These are phyloP conservation scores for Spinacia oleracea DNA, from an alignment of 179 eudicot genomes.

Conservation along the genomic window DNA sequence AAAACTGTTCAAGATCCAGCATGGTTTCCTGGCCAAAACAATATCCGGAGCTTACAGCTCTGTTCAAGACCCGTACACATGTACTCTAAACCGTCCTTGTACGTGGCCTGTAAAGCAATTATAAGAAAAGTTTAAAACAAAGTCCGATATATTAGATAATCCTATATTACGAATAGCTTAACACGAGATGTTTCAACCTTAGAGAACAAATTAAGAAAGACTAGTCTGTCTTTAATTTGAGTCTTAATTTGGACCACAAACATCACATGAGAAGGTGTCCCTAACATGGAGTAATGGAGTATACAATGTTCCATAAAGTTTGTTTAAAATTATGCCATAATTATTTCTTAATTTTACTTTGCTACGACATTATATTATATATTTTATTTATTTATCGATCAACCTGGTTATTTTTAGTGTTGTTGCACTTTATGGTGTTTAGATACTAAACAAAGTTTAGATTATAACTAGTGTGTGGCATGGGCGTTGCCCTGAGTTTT, in stretches of 20 bases:
- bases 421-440: constrained; percentile 17
- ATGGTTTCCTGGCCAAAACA: too few relatives aligned
- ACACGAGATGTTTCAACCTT: neutral
- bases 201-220: neutral
- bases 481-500: too few relatives aligned
- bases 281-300: too few relatives aligned
- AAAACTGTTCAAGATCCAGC: too few relatives aligned
- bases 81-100: too few relatives aligned
- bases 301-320: neutral
- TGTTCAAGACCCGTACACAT: too few relatives aligned
- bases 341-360: neutral
- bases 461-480: too few relatives aligned
- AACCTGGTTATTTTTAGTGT: neutral
- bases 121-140: too few relatives aligned
- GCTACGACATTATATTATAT: neutral
- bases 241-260: constrained; percentile 9
- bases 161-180: neutral
- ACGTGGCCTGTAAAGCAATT: too few relatives aligned
- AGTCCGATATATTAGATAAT: too few relatives aligned
- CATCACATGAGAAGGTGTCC: constrained; percentile 22
- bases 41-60: too few relatives aligned
- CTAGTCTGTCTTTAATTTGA: constrained; percentile 9
- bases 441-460: neutral
- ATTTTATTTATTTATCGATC: too few relatives aligned
- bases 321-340: neutral